Evolutionary conservation across 495 filamentous ascomycete genomes (phyloP).

Genomic region (Neurospora sp.): DNA sequence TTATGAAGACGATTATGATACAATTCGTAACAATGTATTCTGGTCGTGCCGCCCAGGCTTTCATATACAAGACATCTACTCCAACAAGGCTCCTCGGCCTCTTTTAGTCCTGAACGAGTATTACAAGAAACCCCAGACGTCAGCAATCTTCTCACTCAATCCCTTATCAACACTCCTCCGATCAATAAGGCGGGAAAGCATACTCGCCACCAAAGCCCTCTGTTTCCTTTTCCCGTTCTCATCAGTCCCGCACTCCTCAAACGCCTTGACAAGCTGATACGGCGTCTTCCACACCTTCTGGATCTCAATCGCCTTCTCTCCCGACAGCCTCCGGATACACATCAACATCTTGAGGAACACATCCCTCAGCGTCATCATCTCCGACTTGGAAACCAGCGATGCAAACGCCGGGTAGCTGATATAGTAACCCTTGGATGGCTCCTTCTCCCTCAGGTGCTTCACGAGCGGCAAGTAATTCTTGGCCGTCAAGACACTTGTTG

Average conservation of each 20-base stretch:
- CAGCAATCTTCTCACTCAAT: constrained; percentile 60
- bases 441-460: constrained; percentile 39
- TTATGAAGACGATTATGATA: too few species aligned
- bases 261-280: constrained; percentile 56
- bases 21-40: too few species aligned
- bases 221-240: constrained; percentile 40
- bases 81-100: constrained; percentile 6
- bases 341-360: constrained; percentile 81
- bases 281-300: constrained; percentile 69
- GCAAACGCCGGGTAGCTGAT: constrained; percentile 67
- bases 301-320: constrained; percentile 75
- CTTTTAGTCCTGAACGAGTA: not conserved
- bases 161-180: constrained; percentile 57
- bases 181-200: constrained; percentile 48
- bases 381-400: constrained; percentile 62
- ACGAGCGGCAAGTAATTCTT: constrained; percentile 61
- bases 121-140: constrained; percentile 50
- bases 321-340: constrained; percentile 67
- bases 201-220: constrained; percentile 40
- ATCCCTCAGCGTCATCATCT: constrained; percentile 61
- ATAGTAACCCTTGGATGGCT: constrained; percentile 44
- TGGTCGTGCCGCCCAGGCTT: too few species aligned
- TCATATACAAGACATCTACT: not conserved
- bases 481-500: constrained; percentile 53
- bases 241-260: constrained; percentile 38